Percentiles rank a stretch among this genome's conserved stretches.
Evolutionary conservation across 306 rosid species (phyloP).

Genomic region (Trifolium repens): DNA sequence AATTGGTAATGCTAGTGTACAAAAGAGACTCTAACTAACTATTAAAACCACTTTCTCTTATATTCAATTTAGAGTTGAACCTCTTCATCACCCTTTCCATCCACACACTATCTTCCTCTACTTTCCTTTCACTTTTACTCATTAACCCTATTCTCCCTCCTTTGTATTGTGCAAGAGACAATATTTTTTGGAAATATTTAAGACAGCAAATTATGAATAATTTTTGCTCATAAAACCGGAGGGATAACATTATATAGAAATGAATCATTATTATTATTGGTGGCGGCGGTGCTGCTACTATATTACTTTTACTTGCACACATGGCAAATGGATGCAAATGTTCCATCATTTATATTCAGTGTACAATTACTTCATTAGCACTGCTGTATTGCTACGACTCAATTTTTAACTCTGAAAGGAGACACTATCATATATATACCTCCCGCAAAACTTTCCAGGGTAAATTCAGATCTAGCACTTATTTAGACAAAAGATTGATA

Average conservation of each 20-base stretch:
- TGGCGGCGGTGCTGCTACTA: not conserved
- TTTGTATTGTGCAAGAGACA: not conserved
- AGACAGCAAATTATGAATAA: too few species aligned
- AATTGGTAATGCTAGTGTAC: not conserved
- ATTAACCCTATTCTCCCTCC: not conserved
- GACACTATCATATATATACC: not conserved
- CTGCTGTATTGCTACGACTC: not conserved
- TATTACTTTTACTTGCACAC: not conserved
- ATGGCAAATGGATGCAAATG: not conserved
- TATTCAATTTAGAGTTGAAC: not conserved
- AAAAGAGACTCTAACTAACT: not conserved
- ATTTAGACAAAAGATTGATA: not conserved
- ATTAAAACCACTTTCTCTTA: not conserved
- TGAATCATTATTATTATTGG: too few species aligned
- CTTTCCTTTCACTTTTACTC: not conserved
- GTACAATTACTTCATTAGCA: constrained; percentile 14
- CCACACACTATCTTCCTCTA: too few species aligned
- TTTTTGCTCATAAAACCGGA: too few species aligned
- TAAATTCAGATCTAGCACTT: constrained; percentile 14
- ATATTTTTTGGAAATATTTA: too few species aligned
- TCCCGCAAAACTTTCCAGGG: constrained; percentile 35
- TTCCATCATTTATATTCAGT: not conserved
- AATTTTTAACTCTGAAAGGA: not conserved
- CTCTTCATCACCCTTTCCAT: not conserved
- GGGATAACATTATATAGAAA: too few species aligned